Evolutionary conservation across 2,329 filamentous ascomycete species (phyloP), one percentile per base, ranked within the genome.

Genomic region (Lomentospora prolificans): DNA sequence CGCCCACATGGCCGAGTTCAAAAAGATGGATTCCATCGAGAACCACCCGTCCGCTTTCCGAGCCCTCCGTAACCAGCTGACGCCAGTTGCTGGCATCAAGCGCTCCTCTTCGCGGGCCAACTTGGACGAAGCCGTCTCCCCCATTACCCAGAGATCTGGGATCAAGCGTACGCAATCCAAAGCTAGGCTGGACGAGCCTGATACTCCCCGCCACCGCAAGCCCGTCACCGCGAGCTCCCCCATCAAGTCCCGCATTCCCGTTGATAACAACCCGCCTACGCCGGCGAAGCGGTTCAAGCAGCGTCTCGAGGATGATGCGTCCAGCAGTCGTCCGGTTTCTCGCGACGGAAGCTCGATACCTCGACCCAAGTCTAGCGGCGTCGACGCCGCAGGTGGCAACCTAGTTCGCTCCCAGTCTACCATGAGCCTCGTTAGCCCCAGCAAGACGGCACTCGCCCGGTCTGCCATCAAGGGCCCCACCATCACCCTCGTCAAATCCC

Each of bases 21-120:
- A 89, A 72, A 97, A 95, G 76, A 96, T 97, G 92, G 90, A 96
- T 67, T 96, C 91, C 2, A 96, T 97, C 65, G 89, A 84, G 46
- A 85, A 85, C 59, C 91, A 96, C 81, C 86, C 14, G 94, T 85
- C 73, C 79, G 89, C 59, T 79, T 79, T 24, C 76, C 81, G 58
- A 70, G 76, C 4, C 78, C 79, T 22, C 76, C 80, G 58, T 3
- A 76, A 69, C 33, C 76, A 78, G 7, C 69, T 75, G 60, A 78
- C 79, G n/a, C 79, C 81, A 8, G 66, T 72, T 30, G 57, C 65
- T 2, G 62, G 63, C 33, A 56, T 67, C 41, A 70, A 70, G 62
- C 67, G 66, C 22, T 64, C 64, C n/a, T 60, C 65, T 25, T 62
- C 67, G 60, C 59, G 63, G 50, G 64, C 68, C 27, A 66, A 69